Evolutionary conservation across 768 basidiomycete species (phyloP), one percentile per base, ranked within the genome.

Genomic region (Termitomyces sp.): DNA sequence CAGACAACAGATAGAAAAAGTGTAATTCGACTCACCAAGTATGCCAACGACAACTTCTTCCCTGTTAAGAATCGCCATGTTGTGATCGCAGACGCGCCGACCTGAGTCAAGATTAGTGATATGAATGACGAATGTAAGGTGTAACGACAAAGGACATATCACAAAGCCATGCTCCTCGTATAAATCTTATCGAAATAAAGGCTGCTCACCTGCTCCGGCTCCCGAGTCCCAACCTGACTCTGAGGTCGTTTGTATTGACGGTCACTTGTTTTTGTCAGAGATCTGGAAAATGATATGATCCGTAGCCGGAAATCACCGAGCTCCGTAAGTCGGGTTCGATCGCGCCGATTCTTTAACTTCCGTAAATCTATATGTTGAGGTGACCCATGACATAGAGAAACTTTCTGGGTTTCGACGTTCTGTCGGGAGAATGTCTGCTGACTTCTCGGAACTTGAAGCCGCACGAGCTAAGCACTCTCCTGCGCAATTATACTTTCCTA

Each of bases 21-120:
- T 30, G 23, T 55, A 48, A 32, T 30, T 28, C 3, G 10, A 65
- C 76, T 69, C 68, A 78, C 84, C 84, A 46, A 85, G 75, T 60
- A 85, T 81, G 16, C 84, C 84, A 52, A 85, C 73, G 49, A 71
- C 65, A 32, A 69, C 66, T 32, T 60, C 60, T 57, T 52, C 50
- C 49, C 55, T 59, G 16, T 48, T 61, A 36, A 47, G 51, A 54
- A 55, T 41, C 50, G 55, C 50, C 63, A 65, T 63, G 50, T 41
- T 26, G 36, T 54, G 53, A 41, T 53, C 38, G 38, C 51, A 53
- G 28, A 53, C 38, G 52, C 30, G 53, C 38, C 28, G 28, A 54
- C 28, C 53, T 54, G 52, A 40, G 36, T 40, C 38, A 53, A 12
- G 5, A 30, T 53, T 35, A 13, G 20, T 23, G 20, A 36, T 23